These are phyloP conservation scores for Mycena sp. DNA, from an alignment of 1,284 basidiomycete species.

Conservation along the genomic window DNA sequence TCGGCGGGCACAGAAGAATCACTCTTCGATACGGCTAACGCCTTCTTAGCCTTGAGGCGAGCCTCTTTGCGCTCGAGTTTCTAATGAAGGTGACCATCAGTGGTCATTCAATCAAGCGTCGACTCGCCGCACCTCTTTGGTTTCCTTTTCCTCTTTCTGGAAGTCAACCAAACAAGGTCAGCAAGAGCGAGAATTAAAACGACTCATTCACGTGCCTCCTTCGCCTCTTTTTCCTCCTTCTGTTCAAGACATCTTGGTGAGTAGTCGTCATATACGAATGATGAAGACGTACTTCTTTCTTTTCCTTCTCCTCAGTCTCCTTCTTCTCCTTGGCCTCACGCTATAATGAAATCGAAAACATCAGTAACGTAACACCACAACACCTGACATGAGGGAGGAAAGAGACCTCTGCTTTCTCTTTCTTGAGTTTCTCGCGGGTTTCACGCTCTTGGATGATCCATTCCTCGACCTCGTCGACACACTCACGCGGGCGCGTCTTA, in stretches of 20 bases:
- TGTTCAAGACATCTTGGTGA: conserved; percentile 56
- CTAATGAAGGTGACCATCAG: conserved; percentile 37
- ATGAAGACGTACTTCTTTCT: conserved; percentile 61
- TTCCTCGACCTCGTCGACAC: conserved; percentile 78
- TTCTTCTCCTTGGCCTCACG: conserved; percentile 80
- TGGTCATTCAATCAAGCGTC: not conserved
- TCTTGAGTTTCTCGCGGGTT: conserved; percentile 82
- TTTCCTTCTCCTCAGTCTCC: conserved; percentile 67
- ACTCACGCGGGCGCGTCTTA: conserved; percentile 83
- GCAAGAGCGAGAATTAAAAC: not conserved
- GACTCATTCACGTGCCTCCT: conserved; percentile 47
- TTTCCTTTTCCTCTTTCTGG: conserved; percentile 34
- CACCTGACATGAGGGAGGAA: conserved; percentile 14
- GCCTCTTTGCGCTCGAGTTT: conserved; percentile 67
- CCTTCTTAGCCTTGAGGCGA: conserved; percentile 64
- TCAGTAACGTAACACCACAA: conserved; percentile 24
- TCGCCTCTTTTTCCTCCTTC: conserved; percentile 55
- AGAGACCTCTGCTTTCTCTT: conserved; percentile 81
- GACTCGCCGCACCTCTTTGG: conserved; percentile 7
- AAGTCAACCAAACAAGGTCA: conserved; percentile 12
- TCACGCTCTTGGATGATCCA: conserved; percentile 84
- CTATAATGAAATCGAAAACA: conserved; percentile 45
- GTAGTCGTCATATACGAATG: too few species aligned
- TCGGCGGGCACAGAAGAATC: conserved; percentile 45
- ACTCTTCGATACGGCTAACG: conserved; percentile 51